Base-by-base conservation (phyloP, 345 rosid genomes). In the Moringa oleifera region DNA sequence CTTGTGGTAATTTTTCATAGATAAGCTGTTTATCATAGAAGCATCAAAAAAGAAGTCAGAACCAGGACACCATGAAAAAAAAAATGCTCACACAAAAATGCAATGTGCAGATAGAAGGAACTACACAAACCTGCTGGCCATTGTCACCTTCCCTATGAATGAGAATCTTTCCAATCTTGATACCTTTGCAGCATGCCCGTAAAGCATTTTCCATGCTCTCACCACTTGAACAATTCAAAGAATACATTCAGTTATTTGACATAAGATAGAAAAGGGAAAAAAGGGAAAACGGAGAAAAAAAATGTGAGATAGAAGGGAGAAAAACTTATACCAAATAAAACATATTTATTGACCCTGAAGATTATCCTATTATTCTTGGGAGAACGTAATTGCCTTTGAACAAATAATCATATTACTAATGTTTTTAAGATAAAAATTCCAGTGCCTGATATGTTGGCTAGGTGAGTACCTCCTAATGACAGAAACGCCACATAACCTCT, bases 121-220 rank as follows among this genome's bases (percentile, higher is more conserved):
- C 59, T 52, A 53, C 55, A 59, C 73, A 61, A 64, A 94, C 99
- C 76, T 94, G 87, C 75, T 94, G 95, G 61, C 99, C 99, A 31
- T 94, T 86, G 81, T 94, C 97, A 3, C 97, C 97, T 84, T 90
- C 99, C 65, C 99, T 82, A 64, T 94, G 99, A 72, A 94, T 94
- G 37, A 94, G 87, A 61, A 94, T 90, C 79, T 90, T 94, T 70
- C 97, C 99, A 16, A 94, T 85, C 75, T 94, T 94, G 80, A 94
- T 90, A 56, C 96, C 97, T 77, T 94, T 94, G 77, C 97, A 94
- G 68, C 99, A 94, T 25, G 99, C 99, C 58, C 99, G 85, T 72
- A 90, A 72, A 53, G 99, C 99, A 71, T 94, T 94, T 74, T 94
- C 97, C 99, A 94, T 94, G 69, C 99, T 94, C 84, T 94, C 99